Base-by-base conservation (phyloP, 768 basidiomycete species). In the Lentinula aciculospora region DNA sequence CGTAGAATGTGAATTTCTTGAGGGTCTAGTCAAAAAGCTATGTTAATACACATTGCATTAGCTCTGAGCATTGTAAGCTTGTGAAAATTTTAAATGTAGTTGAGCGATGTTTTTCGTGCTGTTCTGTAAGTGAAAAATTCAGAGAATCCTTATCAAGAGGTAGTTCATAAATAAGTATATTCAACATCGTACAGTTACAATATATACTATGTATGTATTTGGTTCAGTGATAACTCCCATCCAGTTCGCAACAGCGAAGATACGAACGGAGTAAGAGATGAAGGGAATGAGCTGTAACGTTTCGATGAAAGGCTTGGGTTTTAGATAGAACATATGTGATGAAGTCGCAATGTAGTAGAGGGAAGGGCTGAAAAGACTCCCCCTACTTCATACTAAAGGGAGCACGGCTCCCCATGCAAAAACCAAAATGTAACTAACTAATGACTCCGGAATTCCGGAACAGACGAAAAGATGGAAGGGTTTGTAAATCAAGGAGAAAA, bases 351-450 rank as follows among this genome's bases (percentile, higher is more conserved):
- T 54, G 54, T 19, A 45, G 54, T 29, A 17, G 19, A 56, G 17
- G 42, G 42, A n/a, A 36, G 21, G 36, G 19, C 21, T 44, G 28
- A 56, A 44, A 5, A 28, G 4, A 36, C 23, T 23, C 28, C 54
- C 39, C 54, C 28, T 13, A 56, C 54, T 56, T 36, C 40, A 15
- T 13, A 12, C 13, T 29, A 6, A 32, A 42, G 42, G 54, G 45
- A 56, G 54, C 54, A 28, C 40, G 15, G 40, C 44, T 32, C 54
- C 54, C 54, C 28, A 56, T 56, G 42, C 54, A 45, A 44, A 29
- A 34, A 54, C 21, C 36, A 37, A 54, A 28, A 39, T 19, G 19
- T 9, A 34, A n/a, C 34, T 23, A 45, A 45, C 31, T 10, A 25
- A 13, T 4, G 51, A 53, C 36, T 39, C 51, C 36, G 23, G 4